These are phyloP conservation scores for Kingdonia uniflora DNA, from an alignment of 164 flowering plant genomes.

Conservation along the genomic window DNA sequence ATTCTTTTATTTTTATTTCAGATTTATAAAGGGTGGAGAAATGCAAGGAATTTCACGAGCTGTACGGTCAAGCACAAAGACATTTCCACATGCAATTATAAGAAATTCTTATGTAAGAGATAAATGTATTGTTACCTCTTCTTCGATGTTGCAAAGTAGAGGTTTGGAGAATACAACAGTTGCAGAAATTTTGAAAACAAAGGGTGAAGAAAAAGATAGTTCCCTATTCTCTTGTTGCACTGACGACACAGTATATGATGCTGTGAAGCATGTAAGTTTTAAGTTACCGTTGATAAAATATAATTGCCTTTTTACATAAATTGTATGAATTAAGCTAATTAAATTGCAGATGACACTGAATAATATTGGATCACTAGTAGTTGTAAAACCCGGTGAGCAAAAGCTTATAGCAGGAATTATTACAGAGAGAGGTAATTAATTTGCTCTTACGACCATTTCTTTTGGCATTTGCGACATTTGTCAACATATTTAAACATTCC, in stretches of 20 bases:
- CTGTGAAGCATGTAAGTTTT: slow-evolving; percentile 47
- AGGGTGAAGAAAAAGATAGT: slow-evolving; percentile 41
- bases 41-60: slow-evolving; percentile 38
- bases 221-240: slow-evolving; percentile 57
- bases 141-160: slow-evolving; percentile 23
- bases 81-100: slow-evolving; percentile 15
- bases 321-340: not conserved
- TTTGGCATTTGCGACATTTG: too few species aligned
- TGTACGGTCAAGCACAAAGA: slow-evolving; percentile 23
- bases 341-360: slow-evolving; percentile 63
- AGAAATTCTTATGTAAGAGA: slow-evolving; percentile 9
- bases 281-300: too few species aligned
- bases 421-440: slow-evolving; percentile 68
- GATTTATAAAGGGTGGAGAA: slow-evolving; percentile 7
- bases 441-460: not conserved
- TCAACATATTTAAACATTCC: too few species aligned
- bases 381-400: slow-evolving; percentile 62
- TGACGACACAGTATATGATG: slow-evolving; percentile 61
- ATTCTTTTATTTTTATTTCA: not conserved
- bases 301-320: too few species aligned
- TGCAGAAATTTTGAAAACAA: slow-evolving; percentile 53
- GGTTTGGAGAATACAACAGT: slow-evolving; percentile 69
- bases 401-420: slow-evolving; percentile 66
- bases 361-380: slow-evolving; percentile 75
- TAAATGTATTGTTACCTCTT: slow-evolving; percentile 18